phyloP scores from a whole-genome alignment of 1,139 yeast genomes.

The Blastobotrys ciferrii region DNA sequence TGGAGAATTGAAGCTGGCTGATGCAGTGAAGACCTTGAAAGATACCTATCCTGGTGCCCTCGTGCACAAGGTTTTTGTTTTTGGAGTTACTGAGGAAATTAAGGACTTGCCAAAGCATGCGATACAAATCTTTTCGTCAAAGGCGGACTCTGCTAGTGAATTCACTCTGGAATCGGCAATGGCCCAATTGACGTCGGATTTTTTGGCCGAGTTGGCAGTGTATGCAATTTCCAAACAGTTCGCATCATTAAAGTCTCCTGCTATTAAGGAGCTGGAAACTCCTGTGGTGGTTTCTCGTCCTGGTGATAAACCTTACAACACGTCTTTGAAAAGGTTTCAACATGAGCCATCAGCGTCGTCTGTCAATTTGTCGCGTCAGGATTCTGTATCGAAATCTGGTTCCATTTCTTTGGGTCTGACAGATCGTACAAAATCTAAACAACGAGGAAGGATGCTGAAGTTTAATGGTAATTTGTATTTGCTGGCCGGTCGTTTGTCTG shows the following conservation, averaged over 20 bases:
- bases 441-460: conserved; percentile 73
- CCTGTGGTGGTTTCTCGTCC: conserved; percentile 21
- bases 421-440: conserved; percentile 54
- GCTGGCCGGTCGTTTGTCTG: conserved; percentile 72
- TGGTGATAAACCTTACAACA: conserved; percentile 23
- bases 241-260: conserved; percentile 38
- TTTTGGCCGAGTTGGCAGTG: conserved; percentile 60
- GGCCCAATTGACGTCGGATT: conserved; percentile 67
- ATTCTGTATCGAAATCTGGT: conserved; percentile 30
- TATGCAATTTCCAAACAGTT: conserved; percentile 49
- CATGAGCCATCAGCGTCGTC: conserved; percentile 18
- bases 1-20: conserved; percentile 33
- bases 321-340: conserved; percentile 17
- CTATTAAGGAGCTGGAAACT: conserved; percentile 32
- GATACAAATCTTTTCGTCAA: conserved; percentile 33
- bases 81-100: conserved; percentile 49
- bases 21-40: conserved; percentile 40
- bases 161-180: conserved; percentile 62
- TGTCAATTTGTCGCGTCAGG: conserved; percentile 13
- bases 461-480: conserved; percentile 73
- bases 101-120: conserved; percentile 31
- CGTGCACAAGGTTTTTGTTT: conserved; percentile 59
- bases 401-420: conserved; percentile 40
- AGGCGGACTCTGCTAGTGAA: conserved; percentile 25
- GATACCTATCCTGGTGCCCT: conserved; percentile 57